Evolutionary conservation across 441 rosid genomes (phyloP), one percentile per base, ranked within the genome.

Genomic region (Jatropha multifida): DNA sequence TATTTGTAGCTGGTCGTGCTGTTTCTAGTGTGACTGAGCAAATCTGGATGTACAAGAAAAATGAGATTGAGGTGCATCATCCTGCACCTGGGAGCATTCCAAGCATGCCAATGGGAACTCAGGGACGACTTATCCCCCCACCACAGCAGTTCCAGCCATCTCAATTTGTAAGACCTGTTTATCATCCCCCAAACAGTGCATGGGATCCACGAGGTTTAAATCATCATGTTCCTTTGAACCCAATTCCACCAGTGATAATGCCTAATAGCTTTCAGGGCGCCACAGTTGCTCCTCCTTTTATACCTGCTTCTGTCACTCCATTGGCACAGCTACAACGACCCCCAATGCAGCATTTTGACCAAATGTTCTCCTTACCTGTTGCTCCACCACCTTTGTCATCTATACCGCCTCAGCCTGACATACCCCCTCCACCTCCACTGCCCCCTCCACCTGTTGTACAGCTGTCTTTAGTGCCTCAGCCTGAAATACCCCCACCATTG

Each of bases 301-400:
- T 89, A 73, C 90, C 88, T 76, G 90, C 97, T 83, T 88, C 93
- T 23, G 85, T 90, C 86, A 90, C 90, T 79, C 96, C 97, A 68
- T 84, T 88, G 70, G 84, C 94, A 41, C 98, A 90, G 83, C 74
- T 86, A 69, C 93, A 87, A 74, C 91, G 88, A 77, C 87, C 93
- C 78, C 81, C 90, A 63, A 69, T 84, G 81, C 90, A 86, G 79
- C 90, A 85, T 66, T 86, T 79, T 86, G 90, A 90, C 83, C 95
- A 86, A 68, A 74, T 77, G 83, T 87, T 79, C 76, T 77, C 91
- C 56, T 80, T 85, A 78, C 84, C 88, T 73, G 82, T 82, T 85
- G 79, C 76, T 64, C 92, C 86, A 20, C 94, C 83, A 23, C 80
- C 90, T 56, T 73, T 83, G 70, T 68, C 89, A 71, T 83, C 91